Evolutionary conservation across 2,329 filamentous ascomycete genomes (phyloP).

Genomic region (Colletotrichum lupini): DNA sequence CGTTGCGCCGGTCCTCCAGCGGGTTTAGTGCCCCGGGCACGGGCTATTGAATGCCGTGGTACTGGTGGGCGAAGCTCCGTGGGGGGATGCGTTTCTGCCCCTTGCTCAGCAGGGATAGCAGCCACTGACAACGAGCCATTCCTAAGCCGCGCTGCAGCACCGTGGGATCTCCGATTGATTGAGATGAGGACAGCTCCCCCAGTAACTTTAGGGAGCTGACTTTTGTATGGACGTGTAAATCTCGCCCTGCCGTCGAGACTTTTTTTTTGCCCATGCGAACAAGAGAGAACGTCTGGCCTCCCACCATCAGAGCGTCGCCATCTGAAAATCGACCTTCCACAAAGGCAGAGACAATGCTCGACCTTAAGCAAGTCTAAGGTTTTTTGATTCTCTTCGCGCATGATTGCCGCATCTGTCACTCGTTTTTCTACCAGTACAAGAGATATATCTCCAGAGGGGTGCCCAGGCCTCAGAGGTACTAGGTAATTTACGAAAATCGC

Average conservation of each 20-base stretch:
- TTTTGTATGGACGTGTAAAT: conserved; percentile 1
- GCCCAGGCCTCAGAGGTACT: not conserved
- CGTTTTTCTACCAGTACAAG: conserved; percentile 11
- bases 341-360: conserved; percentile 29
- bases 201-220: conserved; percentile 12
- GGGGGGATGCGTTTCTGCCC: conserved; percentile 22
- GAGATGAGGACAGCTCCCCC: conserved; percentile 31
- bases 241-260: conserved; percentile 23
- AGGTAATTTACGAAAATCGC: not conserved
- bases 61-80: conserved; percentile 21
- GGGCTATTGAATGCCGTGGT: conserved; percentile 1
- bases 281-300: conserved; percentile 4
- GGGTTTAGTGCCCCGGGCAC: conserved; percentile 8
- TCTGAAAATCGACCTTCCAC: conserved; percentile 30
- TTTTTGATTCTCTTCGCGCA: conserved; percentile 24
- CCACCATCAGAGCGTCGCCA: conserved; percentile 26
- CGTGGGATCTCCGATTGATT: conserved; percentile 33
- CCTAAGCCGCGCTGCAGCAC: conserved; percentile 27
- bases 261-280: not conserved
- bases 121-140: conserved; percentile 30
- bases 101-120: conserved; percentile 30
- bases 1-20: conserved; percentile 12
- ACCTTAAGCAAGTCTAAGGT: conserved; percentile 17
- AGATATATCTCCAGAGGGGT: not conserved
- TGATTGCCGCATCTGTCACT: conserved; percentile 30